phyloP scores from a whole-genome alignment of 1,284 basidiomycete species.

The Schizophyllum amplum region DNA sequence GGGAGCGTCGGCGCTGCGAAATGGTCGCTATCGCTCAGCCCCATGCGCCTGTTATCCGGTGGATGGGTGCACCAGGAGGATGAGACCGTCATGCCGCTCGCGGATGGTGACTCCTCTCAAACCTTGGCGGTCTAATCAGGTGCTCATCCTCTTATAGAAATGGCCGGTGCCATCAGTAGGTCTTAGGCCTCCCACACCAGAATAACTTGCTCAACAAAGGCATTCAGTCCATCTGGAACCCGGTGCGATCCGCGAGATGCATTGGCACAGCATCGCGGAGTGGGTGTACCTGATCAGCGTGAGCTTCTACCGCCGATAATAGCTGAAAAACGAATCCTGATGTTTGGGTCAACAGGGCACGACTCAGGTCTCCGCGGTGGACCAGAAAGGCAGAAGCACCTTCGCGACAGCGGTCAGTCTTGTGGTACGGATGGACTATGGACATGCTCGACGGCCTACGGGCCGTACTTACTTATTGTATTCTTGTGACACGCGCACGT shows the following conservation, averaged over 20 bases:
- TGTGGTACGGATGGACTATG: no score
- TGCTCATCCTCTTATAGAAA: conserved; percentile 30
- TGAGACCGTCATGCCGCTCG: conserved; percentile 5
- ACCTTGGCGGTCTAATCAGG: conserved; percentile 29
- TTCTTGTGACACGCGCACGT: no score
- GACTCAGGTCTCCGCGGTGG: conserved; percentile 38
- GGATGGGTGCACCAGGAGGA: conserved; percentile 55
- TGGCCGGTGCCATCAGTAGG: conserved; percentile 6
- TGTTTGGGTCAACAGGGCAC: conserved; percentile 16
- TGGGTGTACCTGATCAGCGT: conserved; percentile 7
- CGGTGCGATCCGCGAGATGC: conserved; percentile 50
- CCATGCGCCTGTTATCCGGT: conserved; percentile 43
- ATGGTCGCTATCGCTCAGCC: conserved; percentile 52
- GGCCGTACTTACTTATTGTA: no score
- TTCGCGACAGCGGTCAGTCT: conserved; percentile 33
- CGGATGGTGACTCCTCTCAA: neutral
- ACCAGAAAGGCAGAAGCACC: conserved; percentile 36
- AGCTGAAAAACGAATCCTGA: conserved; percentile 33
- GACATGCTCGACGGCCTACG: no score
- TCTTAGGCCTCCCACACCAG: neutral
- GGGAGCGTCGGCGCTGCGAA: conserved; percentile 36
- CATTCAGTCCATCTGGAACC: conserved; percentile 53
- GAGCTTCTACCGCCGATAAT: conserved; percentile 38
- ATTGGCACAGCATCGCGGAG: conserved; percentile 51
- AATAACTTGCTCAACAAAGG: conserved; percentile 10